phyloP scores from a whole-genome alignment of 2,329 filamentous ascomycete genomes.

The Diplodia sapinea region DNA sequence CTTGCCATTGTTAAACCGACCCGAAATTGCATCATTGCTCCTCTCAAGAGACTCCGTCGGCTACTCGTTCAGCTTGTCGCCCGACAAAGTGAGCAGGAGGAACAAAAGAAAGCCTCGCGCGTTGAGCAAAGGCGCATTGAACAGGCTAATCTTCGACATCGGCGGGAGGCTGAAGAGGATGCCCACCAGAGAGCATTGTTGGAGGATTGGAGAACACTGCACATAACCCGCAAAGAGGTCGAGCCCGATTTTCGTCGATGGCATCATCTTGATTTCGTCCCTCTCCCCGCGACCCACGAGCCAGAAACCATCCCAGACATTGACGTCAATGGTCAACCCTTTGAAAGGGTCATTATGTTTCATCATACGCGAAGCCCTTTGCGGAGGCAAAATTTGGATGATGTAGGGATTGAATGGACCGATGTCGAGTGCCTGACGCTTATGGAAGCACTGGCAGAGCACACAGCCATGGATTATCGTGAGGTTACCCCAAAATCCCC shows the following conservation, averaged over 20 bases:
- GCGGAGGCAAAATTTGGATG: conserved; percentile 40
- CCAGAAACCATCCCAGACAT: conserved; percentile 31
- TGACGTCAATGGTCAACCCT: conserved; percentile 49
- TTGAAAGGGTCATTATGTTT: conserved; percentile 50
- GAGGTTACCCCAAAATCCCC: conserved; percentile 29
- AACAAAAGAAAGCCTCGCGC: not conserved
- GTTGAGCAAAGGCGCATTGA: not conserved
- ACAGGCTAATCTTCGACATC: not conserved
- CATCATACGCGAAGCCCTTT: conserved; percentile 1
- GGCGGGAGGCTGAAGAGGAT: not conserved
- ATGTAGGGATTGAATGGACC: conserved; percentile 39
- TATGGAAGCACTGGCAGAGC: conserved; percentile 40
- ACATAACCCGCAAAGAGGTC: conserved; percentile 16
- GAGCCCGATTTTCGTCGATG: conserved; percentile 8
- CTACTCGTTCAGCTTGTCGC: conserved; percentile 1
- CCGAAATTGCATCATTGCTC: conserved; percentile 37
- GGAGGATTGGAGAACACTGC: conserved; percentile 19
- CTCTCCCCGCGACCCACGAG: not conserved
- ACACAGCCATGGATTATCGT: conserved; percentile 35
- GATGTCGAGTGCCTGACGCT: conserved; percentile 43
- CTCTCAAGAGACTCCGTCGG: conserved; percentile 34
- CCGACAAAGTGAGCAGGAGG: not conserved
- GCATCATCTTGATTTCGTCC: not conserved
- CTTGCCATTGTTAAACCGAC: conserved; percentile 38
- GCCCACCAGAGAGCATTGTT: not conserved